Evolutionary conservation across 2,329 filamentous ascomycete genomes (phyloP), one percentile per base, ranked within the genome.

Genomic region (Thelonectria olida): DNA sequence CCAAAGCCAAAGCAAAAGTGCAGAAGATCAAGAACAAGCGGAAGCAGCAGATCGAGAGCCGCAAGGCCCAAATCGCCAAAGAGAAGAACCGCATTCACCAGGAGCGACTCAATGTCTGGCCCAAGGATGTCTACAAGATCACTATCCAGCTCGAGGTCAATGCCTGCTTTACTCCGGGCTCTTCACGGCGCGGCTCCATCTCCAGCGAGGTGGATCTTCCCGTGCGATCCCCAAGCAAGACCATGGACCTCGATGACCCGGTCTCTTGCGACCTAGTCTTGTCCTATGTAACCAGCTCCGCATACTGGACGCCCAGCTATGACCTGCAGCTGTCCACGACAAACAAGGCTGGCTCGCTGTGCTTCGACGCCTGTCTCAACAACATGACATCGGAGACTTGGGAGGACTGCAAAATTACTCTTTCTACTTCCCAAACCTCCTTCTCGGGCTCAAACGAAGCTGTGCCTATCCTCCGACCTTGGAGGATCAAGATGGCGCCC

Each of bases 361-460:
- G 82, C 67, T 91, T 90, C 71, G 85, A 89, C 55, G 88, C 88
- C 2, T 82, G 85, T 64, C 82, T 90, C 53, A 83, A 81, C 58
- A 91, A 91, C 74, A 78, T 78, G 51, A 89, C 87, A 0, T 87
- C 85, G 0, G 88, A 91, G 75, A 85, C 83, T 0, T 91, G 88
- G 88, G 79, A 78, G 27, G 83, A 85, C 73, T 84, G 85, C 72
- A 85, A 83, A 63, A 75, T 91, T 36, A 82, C 82, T 0, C 81
- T 91, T 5, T 90, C 88, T 3, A 90, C 87, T 0, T 89, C 87
- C 0, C 85, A 90, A 67, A 84, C 87, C 4, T 81, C 81, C 5
- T 88, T 86, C 54, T 80, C 84, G 2, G 83, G 83, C 2, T 76
- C 89, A 2, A 80, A 84, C 22, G 84, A 89, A 59, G 74, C 75